Percentiles rank a stretch among this genome's conserved stretches.
phyloP scores from a whole-genome alignment of 2,329 filamentous ascomycete genomes.

The Epicoccum nigrum region DNA sequence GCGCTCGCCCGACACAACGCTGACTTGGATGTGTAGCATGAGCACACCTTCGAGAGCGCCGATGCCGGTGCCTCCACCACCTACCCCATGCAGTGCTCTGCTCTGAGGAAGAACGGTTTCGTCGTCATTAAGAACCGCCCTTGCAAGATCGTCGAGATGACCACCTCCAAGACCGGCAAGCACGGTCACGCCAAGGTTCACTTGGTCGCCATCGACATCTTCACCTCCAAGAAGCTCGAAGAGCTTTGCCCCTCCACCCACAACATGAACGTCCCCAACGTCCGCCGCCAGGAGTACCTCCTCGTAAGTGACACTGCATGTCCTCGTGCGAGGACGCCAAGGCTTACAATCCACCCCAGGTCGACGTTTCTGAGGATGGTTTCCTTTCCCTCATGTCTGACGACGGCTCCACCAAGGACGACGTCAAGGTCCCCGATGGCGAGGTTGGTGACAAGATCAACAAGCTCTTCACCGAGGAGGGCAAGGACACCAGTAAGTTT shows the following conservation, averaged over 20 bases:
- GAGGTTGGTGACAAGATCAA: constrained; percentile 87
- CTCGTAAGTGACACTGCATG: constrained; percentile 71
- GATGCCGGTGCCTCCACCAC: constrained; percentile 95
- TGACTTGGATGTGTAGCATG: constrained; percentile 51
- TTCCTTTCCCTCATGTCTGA: constrained; percentile 95
- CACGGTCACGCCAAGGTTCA: constrained; percentile 99
- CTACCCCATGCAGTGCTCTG: constrained; percentile 99
- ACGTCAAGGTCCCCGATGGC: constrained; percentile 90
- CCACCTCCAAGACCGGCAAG: constrained; percentile 99
- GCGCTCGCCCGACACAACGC: constrained; percentile 7
- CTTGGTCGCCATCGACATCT: constrained; percentile 97
- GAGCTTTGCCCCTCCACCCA: constrained; percentile 97
- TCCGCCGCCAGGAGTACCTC: constrained; percentile 88
- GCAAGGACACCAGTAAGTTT: constrained; percentile 89
- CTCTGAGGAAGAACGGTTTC: constrained; percentile 98
- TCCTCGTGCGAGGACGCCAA: constrained; percentile 5
- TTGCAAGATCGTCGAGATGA: constrained; percentile 99
- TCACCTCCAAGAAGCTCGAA: constrained; percentile 99
- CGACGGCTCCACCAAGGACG: constrained; percentile 86
- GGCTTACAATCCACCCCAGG: constrained; percentile 57
- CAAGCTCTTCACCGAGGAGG: constrained; percentile 78
- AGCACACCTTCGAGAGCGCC: constrained; percentile 84
- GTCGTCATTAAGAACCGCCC: constrained; percentile 98
- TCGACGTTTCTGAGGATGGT: constrained; percentile 91
- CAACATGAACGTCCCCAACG: constrained; percentile 97